Evolutionary conservation across 192 early-diverging fungal genomes (phyloP).

Genomic region (Rhizophagus clarus): DNA sequence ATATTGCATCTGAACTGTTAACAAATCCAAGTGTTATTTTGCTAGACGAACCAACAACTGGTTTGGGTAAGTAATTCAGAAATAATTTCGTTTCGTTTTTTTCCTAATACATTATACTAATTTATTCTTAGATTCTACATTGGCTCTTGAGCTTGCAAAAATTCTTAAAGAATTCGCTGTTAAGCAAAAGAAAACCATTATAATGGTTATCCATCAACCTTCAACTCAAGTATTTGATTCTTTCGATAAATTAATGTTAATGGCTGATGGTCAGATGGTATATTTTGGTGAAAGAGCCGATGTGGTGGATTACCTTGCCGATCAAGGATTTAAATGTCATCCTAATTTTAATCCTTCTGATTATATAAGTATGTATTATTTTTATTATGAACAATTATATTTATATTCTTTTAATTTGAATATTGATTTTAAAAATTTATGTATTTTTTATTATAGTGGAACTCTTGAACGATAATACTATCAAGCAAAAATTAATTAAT

Average conservation of each 20-base stretch:
- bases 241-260: constrained; percentile 70
- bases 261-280: constrained; percentile 70
- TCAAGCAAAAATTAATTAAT: too few relatives aligned
- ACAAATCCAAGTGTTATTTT: constrained; percentile 68
- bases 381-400: not conserved
- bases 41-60: constrained; percentile 75
- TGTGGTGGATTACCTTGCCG: too few relatives aligned
- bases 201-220: constrained; percentile 95
- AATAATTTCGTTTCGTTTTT: constrained; percentile 45
- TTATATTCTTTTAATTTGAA: not conserved
- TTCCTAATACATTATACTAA: not conserved
- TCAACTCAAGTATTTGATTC: constrained; percentile 73
- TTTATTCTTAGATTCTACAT: constrained; percentile 8
- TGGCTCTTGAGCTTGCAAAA: constrained; percentile 14
- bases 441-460: constrained; percentile 6
- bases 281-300: constrained; percentile 54
- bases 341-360: too few relatives aligned
- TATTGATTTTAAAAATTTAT: too few relatives aligned
- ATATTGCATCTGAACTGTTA: constrained; percentile 75
- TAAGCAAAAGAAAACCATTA: constrained; percentile 54
- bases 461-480: too few relatives aligned
- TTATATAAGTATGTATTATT: too few relatives aligned
- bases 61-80: constrained; percentile 43
- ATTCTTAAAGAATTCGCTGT: constrained; percentile 21
- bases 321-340: too few relatives aligned